phyloP scores from a whole-genome alignment of 495 filamentous ascomycete genomes.

The Copromyces sp. region DNA sequence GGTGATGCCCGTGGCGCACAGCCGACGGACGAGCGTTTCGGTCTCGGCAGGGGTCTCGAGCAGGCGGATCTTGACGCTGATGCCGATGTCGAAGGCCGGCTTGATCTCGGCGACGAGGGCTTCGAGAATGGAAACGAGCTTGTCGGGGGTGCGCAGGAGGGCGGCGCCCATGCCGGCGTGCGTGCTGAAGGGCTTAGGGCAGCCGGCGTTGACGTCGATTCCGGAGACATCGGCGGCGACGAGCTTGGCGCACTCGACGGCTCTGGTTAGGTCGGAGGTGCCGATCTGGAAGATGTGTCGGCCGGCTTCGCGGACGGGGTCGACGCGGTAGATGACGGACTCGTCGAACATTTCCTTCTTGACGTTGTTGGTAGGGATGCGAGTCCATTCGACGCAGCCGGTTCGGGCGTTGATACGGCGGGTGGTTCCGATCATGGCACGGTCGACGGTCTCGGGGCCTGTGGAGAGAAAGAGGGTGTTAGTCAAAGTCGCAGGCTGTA shows the following conservation, averaged over 20 bases:
- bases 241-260: conserved; percentile 71
- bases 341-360: conserved; percentile 41
- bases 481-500: neutral
- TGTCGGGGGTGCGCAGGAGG: conserved; percentile 71
- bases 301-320: conserved; percentile 60
- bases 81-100: conserved; percentile 67
- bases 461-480: neutral
- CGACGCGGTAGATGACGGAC: conserved; percentile 72
- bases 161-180: conserved; percentile 91
- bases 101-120: conserved; percentile 71
- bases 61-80: conserved; percentile 90
- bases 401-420: conserved; percentile 65
- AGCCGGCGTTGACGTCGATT: conserved; percentile 95
- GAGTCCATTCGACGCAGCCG: conserved; percentile 71
- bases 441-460: conserved; percentile 91
- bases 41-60: conserved; percentile 67
- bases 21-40: conserved; percentile 56
- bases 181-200: conserved; percentile 92
- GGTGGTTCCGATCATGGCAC: conserved; percentile 74
- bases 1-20: conserved; percentile 79
- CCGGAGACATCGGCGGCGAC: conserved; percentile 81
- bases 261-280: conserved; percentile 66
- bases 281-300: conserved; percentile 85
- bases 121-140: conserved; percentile 67
- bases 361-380: conserved; percentile 56